Evolutionary conservation across 371 early-diverging fungal genomes (phyloP).

Genomic region (Mortierella sp.): DNA sequence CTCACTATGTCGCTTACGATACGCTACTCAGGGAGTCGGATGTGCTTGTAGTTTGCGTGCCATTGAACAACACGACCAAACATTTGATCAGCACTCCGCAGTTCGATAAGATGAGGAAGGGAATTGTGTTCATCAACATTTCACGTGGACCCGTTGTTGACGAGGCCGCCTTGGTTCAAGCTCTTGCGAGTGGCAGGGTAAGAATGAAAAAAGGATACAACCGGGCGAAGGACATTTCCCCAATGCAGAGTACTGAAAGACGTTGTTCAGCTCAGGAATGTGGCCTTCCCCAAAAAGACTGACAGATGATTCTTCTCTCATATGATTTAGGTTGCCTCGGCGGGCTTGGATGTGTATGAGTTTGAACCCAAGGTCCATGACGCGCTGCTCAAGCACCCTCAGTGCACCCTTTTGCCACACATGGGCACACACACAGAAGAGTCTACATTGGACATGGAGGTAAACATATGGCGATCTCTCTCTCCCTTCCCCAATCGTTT

Average conservation of each 20-base stretch:
- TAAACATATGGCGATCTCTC: constrained; percentile 7
- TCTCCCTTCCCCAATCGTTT: not conserved
- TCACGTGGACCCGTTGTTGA: constrained; percentile 68
- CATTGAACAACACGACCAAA: constrained; percentile 58
- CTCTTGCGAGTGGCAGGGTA: constrained; percentile 68
- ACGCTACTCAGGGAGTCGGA: constrained; percentile 66
- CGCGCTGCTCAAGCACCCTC: constrained; percentile 35
- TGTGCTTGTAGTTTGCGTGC: constrained; percentile 66
- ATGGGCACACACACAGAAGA: constrained; percentile 45
- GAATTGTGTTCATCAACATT: constrained; percentile 67
- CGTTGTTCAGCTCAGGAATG: no score
- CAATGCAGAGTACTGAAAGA: no score
- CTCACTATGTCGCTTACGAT: constrained; percentile 46
- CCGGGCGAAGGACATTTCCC: not conserved
- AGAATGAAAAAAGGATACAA: constrained; percentile 2
- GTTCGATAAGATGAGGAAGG: constrained; percentile 66
- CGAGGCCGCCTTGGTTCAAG: constrained; percentile 64
- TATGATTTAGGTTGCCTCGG: constrained; percentile 34
- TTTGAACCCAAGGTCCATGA: constrained; percentile 50
- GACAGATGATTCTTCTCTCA: no score
- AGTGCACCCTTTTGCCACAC: constrained; percentile 49
- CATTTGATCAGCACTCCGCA: constrained; percentile 63
- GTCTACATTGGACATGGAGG: constrained; percentile 39
- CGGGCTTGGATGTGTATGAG: constrained; percentile 52
- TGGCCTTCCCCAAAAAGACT: not conserved